Percentiles rank a stretch among this genome's conserved stretches.
Evolutionary conservation across 2,329 filamentous ascomycete species (phyloP).

Genomic region (Cytospora piceae): DNA sequence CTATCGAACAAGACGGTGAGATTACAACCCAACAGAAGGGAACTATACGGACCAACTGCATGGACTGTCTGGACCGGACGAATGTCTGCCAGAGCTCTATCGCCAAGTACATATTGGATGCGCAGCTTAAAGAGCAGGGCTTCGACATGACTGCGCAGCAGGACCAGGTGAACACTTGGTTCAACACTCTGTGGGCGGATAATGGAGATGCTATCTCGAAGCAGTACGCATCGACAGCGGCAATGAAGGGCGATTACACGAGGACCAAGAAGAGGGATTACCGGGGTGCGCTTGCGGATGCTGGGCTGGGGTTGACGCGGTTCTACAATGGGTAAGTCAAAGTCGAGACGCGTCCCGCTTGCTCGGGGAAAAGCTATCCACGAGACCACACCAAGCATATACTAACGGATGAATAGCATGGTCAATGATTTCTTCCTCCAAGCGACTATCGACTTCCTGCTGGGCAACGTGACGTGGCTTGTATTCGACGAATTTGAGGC

Average conservation of each 20-base stretch:
- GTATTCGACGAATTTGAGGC: slow-evolving; percentile 95
- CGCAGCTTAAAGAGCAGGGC: slow-evolving; percentile 75
- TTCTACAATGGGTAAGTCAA: slow-evolving; percentile 65
- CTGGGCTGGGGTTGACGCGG: slow-evolving; percentile 83
- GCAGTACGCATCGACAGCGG: slow-evolving; percentile 93
- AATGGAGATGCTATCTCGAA: slow-evolving; percentile 96
- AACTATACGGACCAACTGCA: slow-evolving; percentile 92
- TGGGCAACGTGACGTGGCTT: slow-evolving; percentile 81
- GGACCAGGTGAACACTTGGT: slow-evolving; percentile 86
- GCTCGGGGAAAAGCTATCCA: neutral
- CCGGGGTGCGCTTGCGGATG: slow-evolving; percentile 86
- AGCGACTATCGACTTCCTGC: slow-evolving; percentile 89
- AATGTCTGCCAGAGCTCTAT: slow-evolving; percentile 96
- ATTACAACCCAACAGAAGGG: slow-evolving; percentile 64
- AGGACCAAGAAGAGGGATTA: slow-evolving; percentile 89
- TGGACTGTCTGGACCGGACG: slow-evolving; percentile 96
- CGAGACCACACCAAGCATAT: neutral
- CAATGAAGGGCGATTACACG: slow-evolving; percentile 96
- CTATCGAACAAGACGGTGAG: slow-evolving; percentile 55
- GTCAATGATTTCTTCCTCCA: slow-evolving; percentile 98
- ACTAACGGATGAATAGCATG: slow-evolving; percentile 66
- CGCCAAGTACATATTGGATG: slow-evolving; percentile 79
- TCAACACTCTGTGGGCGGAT: slow-evolving; percentile 96
- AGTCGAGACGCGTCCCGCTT: neutral
- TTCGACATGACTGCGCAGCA: slow-evolving; percentile 74